Evolutionary conservation across 2,329 filamentous ascomycete genomes (phyloP), one percentile per base, ranked within the genome.

Genomic region (Lachnum nothofagi): DNA sequence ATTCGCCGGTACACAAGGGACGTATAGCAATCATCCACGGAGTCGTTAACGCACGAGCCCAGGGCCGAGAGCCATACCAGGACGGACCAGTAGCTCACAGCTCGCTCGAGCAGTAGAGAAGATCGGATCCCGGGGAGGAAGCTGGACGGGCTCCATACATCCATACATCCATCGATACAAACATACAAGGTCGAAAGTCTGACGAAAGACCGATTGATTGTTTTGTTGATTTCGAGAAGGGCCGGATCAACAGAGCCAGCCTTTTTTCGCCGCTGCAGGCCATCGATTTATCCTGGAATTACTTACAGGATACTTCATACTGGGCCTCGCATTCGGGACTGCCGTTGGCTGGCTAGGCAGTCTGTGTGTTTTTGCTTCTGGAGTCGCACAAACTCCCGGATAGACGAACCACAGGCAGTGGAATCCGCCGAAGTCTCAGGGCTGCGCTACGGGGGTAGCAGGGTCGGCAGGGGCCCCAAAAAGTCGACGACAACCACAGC

Each of bases 1-100:
- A 51, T 51, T 44, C 44, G 41, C 49, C 41, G 39, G 42, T 43
- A 42, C 24, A 37, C 42, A 27, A 20, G 31, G 27, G 24, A 24
- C 22, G 44, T 20, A 35, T 39, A 39, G 37, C 37, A 39, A n/a
- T 24, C 37, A 39, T 39, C 37, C 37, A 25, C 37, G 37, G 37
- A 23, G 20, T 22, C 37, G 17, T 10, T 12, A 6, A 12, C 7
- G 19, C 37, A 39, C 37, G 10, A 39, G 35, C 12, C 37, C 3
- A 39, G 37, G 37, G 19, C 20, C 37, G 23, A 20, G 20, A 9
- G n/a, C n/a, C n/a, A n/a, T 12, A 27, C 6, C 25, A 27, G 25
- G 12, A 12, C 25, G n/a, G 19, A 17, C 16, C 16, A 37, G 34
- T 8, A 34, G 31, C n/a, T 34, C 31, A 37, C 17, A 33, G 9